Percentiles rank a stretch among this genome's conserved stretches.
Evolutionary conservation across 2,329 filamentous ascomycete species (phyloP).

Genomic region (Fusarium stilboides): DNA sequence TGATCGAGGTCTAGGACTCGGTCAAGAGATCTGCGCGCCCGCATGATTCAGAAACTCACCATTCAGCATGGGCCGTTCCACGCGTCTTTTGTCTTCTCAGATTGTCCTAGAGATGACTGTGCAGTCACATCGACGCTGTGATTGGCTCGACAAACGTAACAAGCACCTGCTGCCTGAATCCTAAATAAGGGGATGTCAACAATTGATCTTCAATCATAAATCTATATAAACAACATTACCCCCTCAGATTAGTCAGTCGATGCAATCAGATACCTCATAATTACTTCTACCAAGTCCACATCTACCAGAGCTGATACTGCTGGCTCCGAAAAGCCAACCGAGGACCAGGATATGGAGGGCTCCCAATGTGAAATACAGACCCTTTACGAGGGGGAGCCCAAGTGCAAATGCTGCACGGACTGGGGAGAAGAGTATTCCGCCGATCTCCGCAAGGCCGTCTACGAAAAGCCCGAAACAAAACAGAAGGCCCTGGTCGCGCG

Average conservation of each 20-base stretch:
- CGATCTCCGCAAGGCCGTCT: neutral
- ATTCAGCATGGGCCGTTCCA: neutral
- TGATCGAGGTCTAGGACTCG: neutral
- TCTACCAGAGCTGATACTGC: neutral
- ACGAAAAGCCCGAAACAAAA: neutral
- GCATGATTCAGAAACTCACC: neutral
- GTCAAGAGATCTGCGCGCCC: neutral
- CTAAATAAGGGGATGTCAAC: neutral
- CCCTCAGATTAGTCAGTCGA: neutral
- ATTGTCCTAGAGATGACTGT: neutral
- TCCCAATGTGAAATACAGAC: neutral
- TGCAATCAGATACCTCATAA: neutral
- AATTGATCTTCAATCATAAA: neutral
- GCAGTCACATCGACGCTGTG: neutral
- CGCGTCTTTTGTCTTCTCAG: neutral
- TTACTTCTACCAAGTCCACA: neutral
- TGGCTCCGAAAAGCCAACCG: neutral
- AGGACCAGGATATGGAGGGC: neutral
- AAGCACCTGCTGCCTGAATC: neutral
- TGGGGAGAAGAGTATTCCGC: neutral
- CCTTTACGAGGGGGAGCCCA: neutral
- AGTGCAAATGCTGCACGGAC: constrained; percentile 1
- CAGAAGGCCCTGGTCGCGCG: neutral
- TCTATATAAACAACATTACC: neutral
- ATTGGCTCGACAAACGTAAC: neutral